Evolutionary conservation across 164 flowering plant species (phyloP).

Genomic region (Houttuynia cordata): DNA sequence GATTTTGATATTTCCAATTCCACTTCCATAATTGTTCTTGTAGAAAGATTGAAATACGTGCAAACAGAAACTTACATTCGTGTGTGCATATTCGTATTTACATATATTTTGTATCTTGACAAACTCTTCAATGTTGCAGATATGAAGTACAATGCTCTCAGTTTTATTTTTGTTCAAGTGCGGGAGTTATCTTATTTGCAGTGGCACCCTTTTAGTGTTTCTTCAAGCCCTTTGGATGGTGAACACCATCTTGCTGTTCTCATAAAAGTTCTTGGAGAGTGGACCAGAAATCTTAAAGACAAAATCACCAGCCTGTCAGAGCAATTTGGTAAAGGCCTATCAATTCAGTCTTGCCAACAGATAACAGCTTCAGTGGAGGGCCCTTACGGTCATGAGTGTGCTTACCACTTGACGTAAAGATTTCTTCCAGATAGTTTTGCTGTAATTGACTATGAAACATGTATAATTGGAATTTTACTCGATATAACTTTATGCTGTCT

Average conservation of each 20-base stretch:
- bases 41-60: too few relatives aligned
- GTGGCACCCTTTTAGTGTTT: constrained; percentile 97
- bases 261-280: constrained; percentile 79
- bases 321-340: constrained; percentile 11
- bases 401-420: constrained; percentile 71
- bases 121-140: constrained; percentile 21
- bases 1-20: constrained; percentile 3
- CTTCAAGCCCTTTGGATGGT: constrained; percentile 92
- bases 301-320: constrained; percentile 22
- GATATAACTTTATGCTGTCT: background rate
- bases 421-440: background rate
- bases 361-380: constrained; percentile 84
- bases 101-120: background rate
- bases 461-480: background rate
- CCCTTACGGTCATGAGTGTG: constrained; percentile 83
- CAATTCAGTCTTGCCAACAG: constrained; percentile 15
- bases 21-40: background rate
- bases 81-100: too few relatives aligned
- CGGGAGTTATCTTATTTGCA: constrained; percentile 78
- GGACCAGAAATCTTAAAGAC: constrained; percentile 62
- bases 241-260: constrained; percentile 59
- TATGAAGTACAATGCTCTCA: constrained; percentile 72
- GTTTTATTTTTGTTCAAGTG: constrained; percentile 71
- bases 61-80: too few relatives aligned
- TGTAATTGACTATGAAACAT: background rate